These are phyloP conservation scores for Pseudopithomyces chartarum DNA, from an alignment of 2,329 filamentous ascomycete genomes.

Conservation along the genomic window DNA sequence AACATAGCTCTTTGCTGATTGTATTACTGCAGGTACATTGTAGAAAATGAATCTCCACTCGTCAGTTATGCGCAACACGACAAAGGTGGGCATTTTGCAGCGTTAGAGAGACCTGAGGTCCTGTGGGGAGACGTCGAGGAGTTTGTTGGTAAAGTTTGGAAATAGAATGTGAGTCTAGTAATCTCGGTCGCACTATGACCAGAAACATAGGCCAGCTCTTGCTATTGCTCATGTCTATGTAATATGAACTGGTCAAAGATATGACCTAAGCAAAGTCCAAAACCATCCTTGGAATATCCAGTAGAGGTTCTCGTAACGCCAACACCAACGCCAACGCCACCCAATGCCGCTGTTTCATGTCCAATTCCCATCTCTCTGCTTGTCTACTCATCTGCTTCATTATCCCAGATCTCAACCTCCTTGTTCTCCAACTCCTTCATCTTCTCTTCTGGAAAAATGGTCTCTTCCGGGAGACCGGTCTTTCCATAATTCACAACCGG, in stretches of 20 bases:
- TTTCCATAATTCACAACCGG: conserved; percentile 85
- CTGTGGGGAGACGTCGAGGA: conserved; percentile 53
- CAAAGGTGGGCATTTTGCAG: conserved; percentile 61
- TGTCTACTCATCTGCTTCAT: conserved; percentile 67
- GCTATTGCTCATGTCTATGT: no score
- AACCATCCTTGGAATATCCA: not conserved
- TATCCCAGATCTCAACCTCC: conserved; percentile 80
- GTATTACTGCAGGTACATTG: conserved; percentile 29
- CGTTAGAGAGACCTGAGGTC: conserved; percentile 50
- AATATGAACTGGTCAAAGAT: not conserved
- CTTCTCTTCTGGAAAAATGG: conserved; percentile 73
- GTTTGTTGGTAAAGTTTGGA: conserved; percentile 48
- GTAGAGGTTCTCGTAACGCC: not conserved
- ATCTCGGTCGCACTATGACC: no score
- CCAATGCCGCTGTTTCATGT: not conserved
- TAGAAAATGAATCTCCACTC: conserved; percentile 45
- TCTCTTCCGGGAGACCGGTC: conserved; percentile 75
- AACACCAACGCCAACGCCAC: conserved; percentile 2
- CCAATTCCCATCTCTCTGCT: not conserved
- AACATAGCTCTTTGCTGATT: no score
- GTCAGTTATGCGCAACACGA: conserved; percentile 47
- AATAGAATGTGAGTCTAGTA: conserved; percentile 10
- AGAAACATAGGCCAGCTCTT: not conserved
- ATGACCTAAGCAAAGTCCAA: not conserved
- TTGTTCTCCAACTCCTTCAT: conserved; percentile 75